Evolutionary conservation across 306 rosid species (phyloP).

Genomic region (Trifolium subterraneum): DNA sequence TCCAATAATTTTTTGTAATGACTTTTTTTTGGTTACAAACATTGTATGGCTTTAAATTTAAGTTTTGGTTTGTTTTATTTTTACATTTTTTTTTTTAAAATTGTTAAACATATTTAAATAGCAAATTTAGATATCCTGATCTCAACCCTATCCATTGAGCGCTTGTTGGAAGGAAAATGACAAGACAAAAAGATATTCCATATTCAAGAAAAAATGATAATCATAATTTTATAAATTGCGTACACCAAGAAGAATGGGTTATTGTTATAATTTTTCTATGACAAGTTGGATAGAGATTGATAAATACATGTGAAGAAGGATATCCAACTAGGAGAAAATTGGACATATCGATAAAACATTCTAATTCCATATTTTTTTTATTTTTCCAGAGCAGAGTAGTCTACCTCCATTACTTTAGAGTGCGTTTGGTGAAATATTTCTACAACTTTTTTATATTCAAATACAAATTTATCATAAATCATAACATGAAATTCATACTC

Average conservation of each 20-base stretch:
- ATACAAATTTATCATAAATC: too few relatives aligned
- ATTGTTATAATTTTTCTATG: background rate
- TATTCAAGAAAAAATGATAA: background rate
- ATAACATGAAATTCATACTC: too few relatives aligned
- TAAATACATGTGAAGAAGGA: background rate
- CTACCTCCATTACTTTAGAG: constrained; percentile 6
- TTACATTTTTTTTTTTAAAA: background rate
- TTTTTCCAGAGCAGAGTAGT: background rate
- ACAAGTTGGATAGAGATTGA: constrained; percentile 5
- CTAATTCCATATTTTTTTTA: background rate
- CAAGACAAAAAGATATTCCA: background rate
- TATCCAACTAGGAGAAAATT: background rate
- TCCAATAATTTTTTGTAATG: too few relatives aligned
- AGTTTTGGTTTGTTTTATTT: too few relatives aligned
- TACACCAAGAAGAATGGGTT: background rate
- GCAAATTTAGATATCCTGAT: background rate
- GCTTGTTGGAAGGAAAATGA: background rate
- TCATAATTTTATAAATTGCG: background rate
- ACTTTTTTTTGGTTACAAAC: too few relatives aligned
- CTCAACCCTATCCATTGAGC: background rate
- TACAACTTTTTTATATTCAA: too few relatives aligned
- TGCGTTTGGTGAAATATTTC: too few relatives aligned
- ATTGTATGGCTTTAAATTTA: too few relatives aligned
- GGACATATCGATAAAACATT: constrained; percentile 12
- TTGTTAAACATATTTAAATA: too few relatives aligned